Conservation (phyloP, 2,329 filamentous ascomycete genomes). For the Xylariaceae sp. region DNA sequence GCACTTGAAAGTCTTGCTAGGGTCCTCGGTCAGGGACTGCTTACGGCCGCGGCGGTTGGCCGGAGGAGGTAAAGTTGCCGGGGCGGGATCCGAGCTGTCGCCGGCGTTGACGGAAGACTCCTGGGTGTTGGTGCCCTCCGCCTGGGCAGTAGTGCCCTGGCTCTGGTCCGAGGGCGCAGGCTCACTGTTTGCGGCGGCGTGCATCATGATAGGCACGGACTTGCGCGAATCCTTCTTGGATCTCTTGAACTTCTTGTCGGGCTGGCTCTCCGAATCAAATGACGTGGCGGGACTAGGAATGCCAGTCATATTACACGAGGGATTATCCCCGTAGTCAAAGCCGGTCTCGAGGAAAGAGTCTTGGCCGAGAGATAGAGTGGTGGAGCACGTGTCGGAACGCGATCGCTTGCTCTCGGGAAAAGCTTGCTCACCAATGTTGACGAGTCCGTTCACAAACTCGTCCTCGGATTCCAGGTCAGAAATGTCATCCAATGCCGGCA, state of each 20-base stretch:
- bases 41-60: slow-evolving; percentile 92
- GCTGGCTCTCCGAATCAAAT: slow-evolving; percentile 44
- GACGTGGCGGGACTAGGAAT: slow-evolving; percentile 58
- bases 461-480: slow-evolving; percentile 89
- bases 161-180: slow-evolving; percentile 30
- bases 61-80: slow-evolving; percentile 46
- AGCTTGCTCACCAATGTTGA: slow-evolving; percentile 56
- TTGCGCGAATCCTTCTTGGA: slow-evolving; percentile 41
- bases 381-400: slow-evolving; percentile 62
- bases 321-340: slow-evolving; percentile 65
- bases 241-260: slow-evolving; percentile 55
- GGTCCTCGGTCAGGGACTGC: slow-evolving; percentile 95
- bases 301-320: slow-evolving; percentile 53
- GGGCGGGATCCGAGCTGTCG: slow-evolving; percentile 43
- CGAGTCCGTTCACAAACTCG: slow-evolving; percentile 70
- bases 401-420: slow-evolving; percentile 63
- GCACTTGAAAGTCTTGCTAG: slow-evolving; percentile 97
- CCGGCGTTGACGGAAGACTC: slow-evolving; percentile 35
- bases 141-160: slow-evolving; percentile 31
- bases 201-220: slow-evolving; percentile 38
- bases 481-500: slow-evolving; percentile 75
- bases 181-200: slow-evolving; percentile 32
- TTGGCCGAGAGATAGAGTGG: slow-evolving; percentile 62
- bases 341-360: slow-evolving; percentile 71
- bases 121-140: slow-evolving; percentile 33